Evolutionary conservation across 257 asterid genomes (phyloP).

Genomic region (Solanum pinnatisectum): DNA sequence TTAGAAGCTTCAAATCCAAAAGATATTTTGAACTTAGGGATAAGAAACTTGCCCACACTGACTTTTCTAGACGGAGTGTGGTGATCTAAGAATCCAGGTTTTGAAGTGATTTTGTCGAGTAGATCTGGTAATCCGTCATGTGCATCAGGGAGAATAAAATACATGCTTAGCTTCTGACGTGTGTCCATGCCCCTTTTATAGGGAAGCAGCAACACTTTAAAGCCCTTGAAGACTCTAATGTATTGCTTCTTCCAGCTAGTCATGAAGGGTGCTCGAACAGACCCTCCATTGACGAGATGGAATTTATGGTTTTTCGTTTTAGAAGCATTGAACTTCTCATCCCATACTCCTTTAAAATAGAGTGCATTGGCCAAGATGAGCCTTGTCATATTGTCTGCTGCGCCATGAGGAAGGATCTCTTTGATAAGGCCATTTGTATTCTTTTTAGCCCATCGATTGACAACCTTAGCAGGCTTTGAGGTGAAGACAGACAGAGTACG

Average conservation of each 20-base stretch:
- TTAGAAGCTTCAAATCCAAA: neutral
- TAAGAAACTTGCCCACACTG: slow-evolving; percentile 7
- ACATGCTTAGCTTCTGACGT: slow-evolving; percentile 14
- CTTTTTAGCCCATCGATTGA: slow-evolving; percentile 16
- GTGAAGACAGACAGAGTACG: neutral
- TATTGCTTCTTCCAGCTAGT: slow-evolving; percentile 15
- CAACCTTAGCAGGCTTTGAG: slow-evolving; percentile 13
- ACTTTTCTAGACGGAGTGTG: slow-evolving; percentile 10
- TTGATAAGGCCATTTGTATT: slow-evolving; percentile 15
- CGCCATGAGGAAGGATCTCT: slow-evolving; percentile 17
- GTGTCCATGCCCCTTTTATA: slow-evolving; percentile 15
- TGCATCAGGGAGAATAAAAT: slow-evolving; percentile 22
- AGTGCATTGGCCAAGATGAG: slow-evolving; percentile 24
- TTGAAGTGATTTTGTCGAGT: slow-evolving; percentile 2
- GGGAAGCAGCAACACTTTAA: slow-evolving; percentile 18
- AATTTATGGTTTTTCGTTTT: slow-evolving; percentile 8
- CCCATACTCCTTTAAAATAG: slow-evolving; percentile 24
- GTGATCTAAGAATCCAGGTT: slow-evolving; percentile 14
- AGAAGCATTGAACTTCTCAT: slow-evolving; percentile 16
- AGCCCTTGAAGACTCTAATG: neutral
- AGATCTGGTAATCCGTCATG: slow-evolving; percentile 19
- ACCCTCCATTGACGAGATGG: slow-evolving; percentile 10
- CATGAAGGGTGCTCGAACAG: slow-evolving; percentile 15
- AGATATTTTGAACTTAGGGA: slow-evolving; percentile 20
- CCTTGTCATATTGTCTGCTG: slow-evolving; percentile 2